phyloP scores from a whole-genome alignment of 345 rosid genomes.

The Conringia planisiliqua region DNA sequence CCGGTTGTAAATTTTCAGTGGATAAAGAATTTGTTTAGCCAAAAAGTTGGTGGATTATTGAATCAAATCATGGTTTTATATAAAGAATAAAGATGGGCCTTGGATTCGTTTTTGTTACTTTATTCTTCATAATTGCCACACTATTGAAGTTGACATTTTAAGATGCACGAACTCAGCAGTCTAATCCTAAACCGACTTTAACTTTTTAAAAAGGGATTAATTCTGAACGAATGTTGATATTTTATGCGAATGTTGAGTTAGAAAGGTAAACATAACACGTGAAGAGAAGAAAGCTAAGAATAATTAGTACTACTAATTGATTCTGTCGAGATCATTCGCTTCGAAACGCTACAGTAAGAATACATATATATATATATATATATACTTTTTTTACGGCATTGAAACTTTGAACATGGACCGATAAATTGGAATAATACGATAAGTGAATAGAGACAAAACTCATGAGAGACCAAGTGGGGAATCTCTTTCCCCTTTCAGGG shows the following conservation, averaged over 20 bases:
- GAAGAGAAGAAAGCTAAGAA: neutral
- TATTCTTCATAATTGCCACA: neutral
- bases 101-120: constrained; percentile 9
- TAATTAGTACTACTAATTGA: neutral
- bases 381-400: neutral
- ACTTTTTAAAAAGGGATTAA: constrained; percentile 1
- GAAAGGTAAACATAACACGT: constrained; percentile 27
- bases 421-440: constrained; percentile 13
- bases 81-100: constrained; percentile 7
- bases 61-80: neutral
- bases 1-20: constrained; percentile 18
- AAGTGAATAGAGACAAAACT: constrained; percentile 22
- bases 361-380: no score
- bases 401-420: constrained; percentile 24
- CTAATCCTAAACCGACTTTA: constrained; percentile 17
- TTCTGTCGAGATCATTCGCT: constrained; percentile 16
- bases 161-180: constrained; percentile 26
- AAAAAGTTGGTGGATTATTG: neutral
- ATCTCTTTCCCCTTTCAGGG: constrained; percentile 23
- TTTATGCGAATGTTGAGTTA: constrained; percentile 14
- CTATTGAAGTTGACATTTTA: constrained; percentile 24
- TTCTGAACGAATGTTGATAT: neutral
- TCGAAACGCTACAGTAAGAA: constrained; percentile 4
- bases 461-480: constrained; percentile 28
- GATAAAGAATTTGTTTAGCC: constrained; percentile 6